Evolutionary conservation across 2,329 filamentous ascomycete species (phyloP), one percentile per base, ranked within the genome.

Genomic region (Fusarium anthophilum): DNA sequence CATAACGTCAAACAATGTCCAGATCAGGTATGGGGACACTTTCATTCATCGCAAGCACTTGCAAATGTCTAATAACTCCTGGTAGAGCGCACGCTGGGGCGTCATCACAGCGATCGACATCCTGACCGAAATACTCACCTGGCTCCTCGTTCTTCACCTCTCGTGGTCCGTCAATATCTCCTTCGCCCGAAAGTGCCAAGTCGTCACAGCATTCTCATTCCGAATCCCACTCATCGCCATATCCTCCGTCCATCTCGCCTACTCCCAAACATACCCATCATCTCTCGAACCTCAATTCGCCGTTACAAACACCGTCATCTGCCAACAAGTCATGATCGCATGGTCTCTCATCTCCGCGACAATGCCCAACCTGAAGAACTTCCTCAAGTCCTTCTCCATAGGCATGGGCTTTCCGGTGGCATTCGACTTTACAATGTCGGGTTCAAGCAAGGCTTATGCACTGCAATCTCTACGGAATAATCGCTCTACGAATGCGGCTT

Each of bases 341-440:
- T 76, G 74, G 72, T 77, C 74, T 5, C 41, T 76, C 8, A 67
- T 76, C 9, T 76, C 74, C 1, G 74, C 74, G 1, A 76, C 74
- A 0, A 54, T 76, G 20, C 74, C 74, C 0, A 76, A 77, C 22
- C 50, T 76, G 0, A 76, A 77, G 43, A 76, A 73, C 50, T 76
- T 76, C 5, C 54, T 76, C 15, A 76, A 76, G 15, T 77, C 74
- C 0, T 76, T 76, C 30, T 76, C 70, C 0, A 73, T 77, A 10
- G 74, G 74, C 0, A 75, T 76, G 74, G 72, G 72, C 3, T 77
- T 77, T 20, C 74, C 74, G 3, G 24, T 76, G 1, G 66, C 69
- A 7, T 73, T 71, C 1, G 67, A 74, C 10, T 58, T 58, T 8
- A 75, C 48, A 1, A 53, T 65, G 15, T 61, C 64, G 11, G 51